These are phyloP conservation scores for Royoungia palumana DNA, from an alignment of 768 basidiomycete genomes.

Conservation along the genomic window DNA sequence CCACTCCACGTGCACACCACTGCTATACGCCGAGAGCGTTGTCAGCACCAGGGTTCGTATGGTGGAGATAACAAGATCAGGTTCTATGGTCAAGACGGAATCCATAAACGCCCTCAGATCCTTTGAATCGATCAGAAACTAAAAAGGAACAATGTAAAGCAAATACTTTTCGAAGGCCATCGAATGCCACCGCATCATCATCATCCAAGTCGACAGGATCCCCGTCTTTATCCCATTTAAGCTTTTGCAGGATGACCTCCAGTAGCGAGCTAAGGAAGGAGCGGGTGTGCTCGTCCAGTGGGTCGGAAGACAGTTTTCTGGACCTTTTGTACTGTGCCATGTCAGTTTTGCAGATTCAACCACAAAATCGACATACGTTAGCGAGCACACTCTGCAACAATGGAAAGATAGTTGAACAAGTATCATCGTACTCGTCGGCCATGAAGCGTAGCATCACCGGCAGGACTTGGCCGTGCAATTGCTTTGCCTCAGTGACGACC, in stretches of 20 bases:
- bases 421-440: slow-evolving; percentile 88
- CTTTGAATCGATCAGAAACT: slow-evolving; percentile 38
- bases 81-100: slow-evolving; percentile 80
- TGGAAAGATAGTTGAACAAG: slow-evolving; percentile 79
- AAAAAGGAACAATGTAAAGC: slow-evolving; percentile 12
- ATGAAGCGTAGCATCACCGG: slow-evolving; percentile 86
- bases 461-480: slow-evolving; percentile 61
- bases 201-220: slow-evolving; percentile 84
- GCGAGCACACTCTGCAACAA: slow-evolving; percentile 72
- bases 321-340: slow-evolving; percentile 73
- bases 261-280: slow-evolving; percentile 78
- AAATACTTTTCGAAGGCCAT: slow-evolving; percentile 75
- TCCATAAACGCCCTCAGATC: slow-evolving; percentile 86
- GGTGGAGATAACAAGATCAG: slow-evolving; percentile 75
- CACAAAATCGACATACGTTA: slow-evolving; percentile 46
- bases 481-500: slow-evolving; percentile 60
- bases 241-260: slow-evolving; percentile 75
- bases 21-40: slow-evolving; percentile 67
- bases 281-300: slow-evolving; percentile 62
- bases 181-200: slow-evolving; percentile 81
- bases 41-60: slow-evolving; percentile 69
- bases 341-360: slow-evolving; percentile 2
- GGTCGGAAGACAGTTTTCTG: slow-evolving; percentile 57
- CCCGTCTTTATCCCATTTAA: slow-evolving; percentile 86
- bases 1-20: slow-evolving; percentile 72